Percentiles rank a stretch among this genome's conserved stretches.
Evolutionary conservation across 2,329 filamentous ascomycete species (phyloP).

Genomic region (Didymosphaeria variabile): DNA sequence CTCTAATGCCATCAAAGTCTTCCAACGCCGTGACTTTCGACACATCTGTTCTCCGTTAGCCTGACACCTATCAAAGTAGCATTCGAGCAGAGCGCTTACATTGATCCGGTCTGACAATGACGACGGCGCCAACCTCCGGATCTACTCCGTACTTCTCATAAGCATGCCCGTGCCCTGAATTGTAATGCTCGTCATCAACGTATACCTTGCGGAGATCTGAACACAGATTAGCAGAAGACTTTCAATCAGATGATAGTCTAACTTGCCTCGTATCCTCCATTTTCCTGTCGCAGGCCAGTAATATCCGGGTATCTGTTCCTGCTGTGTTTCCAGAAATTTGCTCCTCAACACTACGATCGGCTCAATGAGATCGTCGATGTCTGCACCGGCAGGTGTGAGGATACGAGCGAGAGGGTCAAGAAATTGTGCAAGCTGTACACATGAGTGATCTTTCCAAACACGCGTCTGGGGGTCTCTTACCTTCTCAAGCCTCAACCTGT

Average conservation of each 20-base stretch:
- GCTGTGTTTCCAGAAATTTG: conserved; percentile 58
- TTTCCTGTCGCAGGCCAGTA: conserved; percentile 67
- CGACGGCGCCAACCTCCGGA: conserved; percentile 44
- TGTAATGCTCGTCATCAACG: conserved; percentile 66
- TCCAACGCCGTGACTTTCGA: conserved; percentile 36
- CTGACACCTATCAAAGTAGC: neutral
- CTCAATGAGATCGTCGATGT: conserved; percentile 67
- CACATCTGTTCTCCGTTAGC: conserved; percentile 35
- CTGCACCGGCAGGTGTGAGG: conserved; percentile 54
- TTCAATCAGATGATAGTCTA: neutral
- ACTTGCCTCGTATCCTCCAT: conserved; percentile 63
- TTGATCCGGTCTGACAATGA: conserved; percentile 69
- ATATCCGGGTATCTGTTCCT: conserved; percentile 62
- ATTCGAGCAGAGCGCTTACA: conserved; percentile 50
- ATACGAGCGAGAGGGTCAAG: conserved; percentile 44
- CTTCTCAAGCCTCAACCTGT: conserved; percentile 45
- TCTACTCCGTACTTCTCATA: conserved; percentile 66
- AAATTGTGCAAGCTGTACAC: conserved; percentile 31
- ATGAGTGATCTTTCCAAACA: neutral
- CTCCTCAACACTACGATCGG: conserved; percentile 63
- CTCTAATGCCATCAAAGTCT: conserved; percentile 28
- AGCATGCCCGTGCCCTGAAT: conserved; percentile 64
- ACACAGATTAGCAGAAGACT: neutral
- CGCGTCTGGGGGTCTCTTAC: conserved; percentile 36
- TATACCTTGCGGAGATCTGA: conserved; percentile 68